These are phyloP conservation scores for Chenopodium berlandieri DNA, from an alignment of 148 eudicot species.

Conservation along the genomic window DNA sequence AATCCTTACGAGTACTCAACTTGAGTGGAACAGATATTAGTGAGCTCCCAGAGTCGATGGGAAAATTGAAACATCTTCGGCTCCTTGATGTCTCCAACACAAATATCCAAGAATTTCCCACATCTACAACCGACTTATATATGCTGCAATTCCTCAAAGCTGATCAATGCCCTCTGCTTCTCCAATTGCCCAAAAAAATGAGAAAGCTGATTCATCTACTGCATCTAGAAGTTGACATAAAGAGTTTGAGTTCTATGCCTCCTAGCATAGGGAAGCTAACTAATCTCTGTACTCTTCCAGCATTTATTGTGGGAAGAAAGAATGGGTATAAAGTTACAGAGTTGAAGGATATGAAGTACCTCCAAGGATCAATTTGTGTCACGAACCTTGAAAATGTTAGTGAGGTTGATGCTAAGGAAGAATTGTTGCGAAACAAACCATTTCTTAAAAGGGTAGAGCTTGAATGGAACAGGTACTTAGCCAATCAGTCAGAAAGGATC, in stretches of 20 bases:
- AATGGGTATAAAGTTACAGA: slow-evolving; percentile 15
- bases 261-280: slow-evolving; percentile 14
- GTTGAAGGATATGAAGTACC: slow-evolving; percentile 21
- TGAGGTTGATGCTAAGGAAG: slow-evolving; percentile 16
- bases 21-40: slow-evolving; percentile 18
- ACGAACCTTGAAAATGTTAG: slow-evolving; percentile 19
- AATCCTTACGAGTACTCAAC: slow-evolving; percentile 18
- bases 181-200: slow-evolving; percentile 13
- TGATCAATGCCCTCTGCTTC: slow-evolving; percentile 13
- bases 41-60: slow-evolving; percentile 23
- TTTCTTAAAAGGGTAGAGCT: slow-evolving; percentile 21
- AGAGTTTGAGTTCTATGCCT: slow-evolving; percentile 18
- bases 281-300: slow-evolving; percentile 23
- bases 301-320: slow-evolving; percentile 15
- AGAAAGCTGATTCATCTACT: slow-evolving; percentile 11
- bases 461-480: slow-evolving; percentile 12
- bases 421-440: slow-evolving; percentile 7
- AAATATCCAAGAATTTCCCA: slow-evolving; percentile 19
- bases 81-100: slow-evolving; percentile 26
- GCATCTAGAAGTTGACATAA: slow-evolving; percentile 19
- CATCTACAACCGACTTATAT: slow-evolving; percentile 9
- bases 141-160: slow-evolving; percentile 12
- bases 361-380: slow-evolving; percentile 24
- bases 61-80: slow-evolving; percentile 17
- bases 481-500: slow-evolving; percentile 2